phyloP scores from a whole-genome alignment of 768 basidiomycete genomes.

The Tulasnella sp. region DNA sequence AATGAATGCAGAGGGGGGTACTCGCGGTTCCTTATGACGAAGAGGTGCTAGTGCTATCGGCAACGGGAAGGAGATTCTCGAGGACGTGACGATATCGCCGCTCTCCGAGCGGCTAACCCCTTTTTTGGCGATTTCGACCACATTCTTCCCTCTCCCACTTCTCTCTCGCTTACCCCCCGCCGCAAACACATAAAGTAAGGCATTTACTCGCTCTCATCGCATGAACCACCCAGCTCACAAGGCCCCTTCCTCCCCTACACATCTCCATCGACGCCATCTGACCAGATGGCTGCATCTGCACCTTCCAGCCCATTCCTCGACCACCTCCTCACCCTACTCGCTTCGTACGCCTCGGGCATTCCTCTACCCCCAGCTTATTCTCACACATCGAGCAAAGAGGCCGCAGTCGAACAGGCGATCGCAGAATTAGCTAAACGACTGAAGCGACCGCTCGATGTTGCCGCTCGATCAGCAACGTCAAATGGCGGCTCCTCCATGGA shows the following conservation, averaged over 20 bases:
- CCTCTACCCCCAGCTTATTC: constrained; percentile 15
- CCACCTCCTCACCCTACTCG: constrained; percentile 51
- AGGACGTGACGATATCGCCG: too few relatives aligned
- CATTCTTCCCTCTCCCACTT: not conserved
- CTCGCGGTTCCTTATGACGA: too few relatives aligned
- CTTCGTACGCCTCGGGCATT: constrained; percentile 47
- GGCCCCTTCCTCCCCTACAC: not conserved
- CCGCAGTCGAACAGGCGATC: constrained; percentile 48
- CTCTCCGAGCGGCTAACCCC: not conserved
- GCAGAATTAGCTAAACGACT: constrained; percentile 45
- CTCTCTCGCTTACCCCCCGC: not conserved
- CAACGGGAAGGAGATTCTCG: too few relatives aligned
- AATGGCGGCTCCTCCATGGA: constrained; percentile 2
- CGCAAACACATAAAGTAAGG: not conserved
- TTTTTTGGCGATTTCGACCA: constrained; percentile 32
- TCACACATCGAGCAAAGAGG: constrained; percentile 50
- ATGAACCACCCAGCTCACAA: not conserved
- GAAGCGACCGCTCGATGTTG: constrained; percentile 43
- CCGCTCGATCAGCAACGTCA: not conserved
- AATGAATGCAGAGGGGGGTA: too few relatives aligned
- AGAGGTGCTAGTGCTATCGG: too few relatives aligned
- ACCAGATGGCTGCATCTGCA: not conserved
- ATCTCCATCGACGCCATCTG: not conserved
- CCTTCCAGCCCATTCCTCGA: constrained; percentile 35
- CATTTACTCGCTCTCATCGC: not conserved